Evolutionary conservation across 1,284 basidiomycete species (phyloP).

Genomic region (Albatrellus sp.): DNA sequence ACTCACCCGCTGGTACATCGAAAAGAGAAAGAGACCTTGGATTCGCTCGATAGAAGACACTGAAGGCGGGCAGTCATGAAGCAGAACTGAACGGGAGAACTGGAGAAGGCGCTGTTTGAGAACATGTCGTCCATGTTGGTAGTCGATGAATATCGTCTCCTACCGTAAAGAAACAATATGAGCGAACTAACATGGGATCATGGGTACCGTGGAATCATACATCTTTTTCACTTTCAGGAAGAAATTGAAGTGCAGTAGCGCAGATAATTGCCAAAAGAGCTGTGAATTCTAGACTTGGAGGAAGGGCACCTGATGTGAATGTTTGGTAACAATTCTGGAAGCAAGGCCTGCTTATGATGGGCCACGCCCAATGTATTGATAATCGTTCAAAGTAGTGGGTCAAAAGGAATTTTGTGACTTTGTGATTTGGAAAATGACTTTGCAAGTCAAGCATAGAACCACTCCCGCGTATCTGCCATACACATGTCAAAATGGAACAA

Average conservation of each 20-base stretch:
- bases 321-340: slow-evolving; percentile 13
- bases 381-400: slow-evolving; percentile 14
- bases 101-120: slow-evolving; percentile 12
- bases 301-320: slow-evolving; percentile 8
- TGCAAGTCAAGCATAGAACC: slow-evolving; percentile 4
- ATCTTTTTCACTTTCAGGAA: slow-evolving; percentile 13
- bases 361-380: slow-evolving; percentile 13
- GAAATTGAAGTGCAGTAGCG: slow-evolving; percentile 14
- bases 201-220: slow-evolving; percentile 5
- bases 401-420: slow-evolving; percentile 12
- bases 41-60: slow-evolving; percentile 14
- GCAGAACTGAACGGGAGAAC: slow-evolving; percentile 11
- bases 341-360: slow-evolving; percentile 13
- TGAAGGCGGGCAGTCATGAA: slow-evolving; percentile 8
- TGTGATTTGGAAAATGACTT: slow-evolving; percentile 13
- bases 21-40: slow-evolving; percentile 11
- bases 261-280: slow-evolving; percentile 14
- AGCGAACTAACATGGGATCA: no score
- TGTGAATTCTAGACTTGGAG: slow-evolving; percentile 13
- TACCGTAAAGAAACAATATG: background rate
- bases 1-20: slow-evolving; percentile 14
- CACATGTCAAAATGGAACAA: background rate
- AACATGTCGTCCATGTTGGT: slow-evolving; percentile 11
- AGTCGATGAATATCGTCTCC: slow-evolving; percentile 11
- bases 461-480: background rate